phyloP scores from a whole-genome alignment of 306 rosid genomes.

The Abrus precatorius region DNA sequence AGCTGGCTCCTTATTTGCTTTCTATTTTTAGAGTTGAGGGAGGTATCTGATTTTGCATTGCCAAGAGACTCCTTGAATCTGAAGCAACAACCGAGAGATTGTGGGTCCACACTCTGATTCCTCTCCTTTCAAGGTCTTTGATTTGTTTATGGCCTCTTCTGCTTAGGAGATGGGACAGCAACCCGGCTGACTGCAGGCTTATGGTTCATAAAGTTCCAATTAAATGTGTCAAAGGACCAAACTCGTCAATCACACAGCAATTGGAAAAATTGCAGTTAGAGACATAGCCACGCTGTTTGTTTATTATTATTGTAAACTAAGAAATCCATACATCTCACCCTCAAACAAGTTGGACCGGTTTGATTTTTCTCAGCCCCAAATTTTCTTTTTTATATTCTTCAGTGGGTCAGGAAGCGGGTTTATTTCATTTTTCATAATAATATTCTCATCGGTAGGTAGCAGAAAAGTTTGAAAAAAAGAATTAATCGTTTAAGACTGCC shows the following conservation, averaged over 20 bases:
- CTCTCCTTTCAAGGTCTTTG: too few species aligned
- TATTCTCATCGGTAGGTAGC: conserved; percentile 27
- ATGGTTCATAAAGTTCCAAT: conserved; percentile 52
- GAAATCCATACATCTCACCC: conserved; percentile 5
- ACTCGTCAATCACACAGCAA: conserved; percentile 51
- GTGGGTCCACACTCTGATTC: too few species aligned
- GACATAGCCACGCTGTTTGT: background rate
- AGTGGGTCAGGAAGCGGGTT: conserved; percentile 21
- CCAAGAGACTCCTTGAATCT: conserved; percentile 51
- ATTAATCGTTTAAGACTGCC: conserved; percentile 4
- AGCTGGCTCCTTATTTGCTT: conserved; percentile 33
- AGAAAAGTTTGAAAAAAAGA: conserved; percentile 43
- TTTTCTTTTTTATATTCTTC: background rate
- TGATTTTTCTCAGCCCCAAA: background rate
- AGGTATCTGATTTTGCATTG: conserved; percentile 31
- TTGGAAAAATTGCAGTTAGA: background rate
- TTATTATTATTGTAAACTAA: background rate
- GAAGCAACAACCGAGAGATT: too few species aligned
- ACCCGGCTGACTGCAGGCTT: conserved; percentile 50
- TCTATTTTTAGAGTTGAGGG: conserved; percentile 37
- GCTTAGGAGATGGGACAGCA: conserved; percentile 62
- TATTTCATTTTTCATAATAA: background rate
- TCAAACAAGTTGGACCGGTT: conserved; percentile 1
- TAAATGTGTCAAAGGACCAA: conserved; percentile 57
- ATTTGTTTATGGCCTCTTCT: conserved; percentile 60